These are phyloP conservation scores for peach (Prunus persica) DNA, from an alignment of 306 rosid genomes.

Conservation along the genomic window DNA sequence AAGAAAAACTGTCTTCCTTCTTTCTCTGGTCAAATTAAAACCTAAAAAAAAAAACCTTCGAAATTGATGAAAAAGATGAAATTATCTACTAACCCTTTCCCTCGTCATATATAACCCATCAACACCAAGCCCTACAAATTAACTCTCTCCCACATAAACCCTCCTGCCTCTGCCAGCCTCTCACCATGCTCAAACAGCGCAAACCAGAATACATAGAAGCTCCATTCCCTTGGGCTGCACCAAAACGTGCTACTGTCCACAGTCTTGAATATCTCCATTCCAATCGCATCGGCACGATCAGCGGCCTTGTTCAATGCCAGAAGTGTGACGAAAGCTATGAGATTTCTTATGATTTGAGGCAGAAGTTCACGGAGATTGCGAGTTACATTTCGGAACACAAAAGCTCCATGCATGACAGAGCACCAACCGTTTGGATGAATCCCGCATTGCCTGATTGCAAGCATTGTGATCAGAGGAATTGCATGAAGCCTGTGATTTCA, in stretches of 20 bases:
- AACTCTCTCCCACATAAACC: no score
- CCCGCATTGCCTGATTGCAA: slow-evolving; percentile 9
- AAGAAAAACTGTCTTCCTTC: no score
- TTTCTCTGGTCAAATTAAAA: no score
- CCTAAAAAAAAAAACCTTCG: no score
- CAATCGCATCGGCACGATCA: neutral
- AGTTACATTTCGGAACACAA: neutral
- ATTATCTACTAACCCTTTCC: no score
- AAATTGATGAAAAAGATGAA: no score
- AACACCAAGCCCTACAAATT: no score
- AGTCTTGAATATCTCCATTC: neutral
- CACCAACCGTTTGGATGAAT: slow-evolving; percentile 21
- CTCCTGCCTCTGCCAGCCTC: no score
- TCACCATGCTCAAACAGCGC: neutral
- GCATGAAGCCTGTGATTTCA: slow-evolving; percentile 9
- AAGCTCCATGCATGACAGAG: slow-evolving; percentile 14
- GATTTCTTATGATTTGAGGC: neutral
- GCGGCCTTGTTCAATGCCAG: slow-evolving; percentile 12
- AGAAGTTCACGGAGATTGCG: slow-evolving; percentile 3
- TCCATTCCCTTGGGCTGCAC: slow-evolving; percentile 23
- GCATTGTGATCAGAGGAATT: slow-evolving; percentile 8
- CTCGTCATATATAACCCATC: no score
- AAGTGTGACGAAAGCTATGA: neutral
- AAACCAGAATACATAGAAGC: neutral
- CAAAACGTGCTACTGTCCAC: neutral